phyloP scores from a whole-genome alignment of 2,329 filamentous ascomycete species.

The Passalora sequoiae region DNA sequence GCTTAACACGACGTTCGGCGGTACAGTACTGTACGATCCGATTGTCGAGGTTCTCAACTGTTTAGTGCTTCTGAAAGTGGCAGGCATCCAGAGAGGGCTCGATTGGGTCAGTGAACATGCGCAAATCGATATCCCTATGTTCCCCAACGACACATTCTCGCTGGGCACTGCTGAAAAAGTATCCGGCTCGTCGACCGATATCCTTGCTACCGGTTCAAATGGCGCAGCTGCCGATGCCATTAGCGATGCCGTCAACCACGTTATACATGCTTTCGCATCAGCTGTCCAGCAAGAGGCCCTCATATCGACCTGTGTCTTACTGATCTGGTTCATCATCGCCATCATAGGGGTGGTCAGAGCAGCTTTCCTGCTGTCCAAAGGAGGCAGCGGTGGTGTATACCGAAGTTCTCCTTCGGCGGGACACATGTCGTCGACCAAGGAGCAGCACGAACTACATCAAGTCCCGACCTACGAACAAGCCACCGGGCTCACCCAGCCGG shows the following conservation, averaged over 20 bases:
- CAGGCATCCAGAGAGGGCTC: conserved; percentile 77
- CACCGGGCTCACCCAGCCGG: conserved; percentile 25
- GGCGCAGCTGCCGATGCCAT: conserved; percentile 74
- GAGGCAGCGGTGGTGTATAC: conserved; percentile 34
- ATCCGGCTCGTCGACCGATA: conserved; percentile 55
- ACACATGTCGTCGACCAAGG: conserved; percentile 9
- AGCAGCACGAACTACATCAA: conserved; percentile 18
- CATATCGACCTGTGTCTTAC: conserved; percentile 68
- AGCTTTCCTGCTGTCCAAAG: conserved; percentile 54
- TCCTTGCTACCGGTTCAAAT: conserved; percentile 68
- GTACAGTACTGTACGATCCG: conserved; percentile 71
- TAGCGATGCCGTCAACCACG: conserved; percentile 65
- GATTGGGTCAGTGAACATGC: conserved; percentile 90
- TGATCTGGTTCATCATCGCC: conserved; percentile 72
- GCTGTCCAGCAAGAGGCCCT: conserved; percentile 71
- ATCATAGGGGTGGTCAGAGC: conserved; percentile 68
- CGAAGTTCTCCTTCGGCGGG: conserved; percentile 9
- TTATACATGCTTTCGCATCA: conserved; percentile 62
- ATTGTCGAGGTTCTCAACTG: conserved; percentile 78
- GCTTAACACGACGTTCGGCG: conserved; percentile 73
- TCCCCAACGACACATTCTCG: conserved; percentile 78
- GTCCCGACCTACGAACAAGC: conserved; percentile 40
- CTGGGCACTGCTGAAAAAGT: conserved; percentile 62
- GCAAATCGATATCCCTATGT: conserved; percentile 70
- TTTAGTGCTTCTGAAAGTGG: conserved; percentile 81